phyloP scores from a whole-genome alignment of 768 basidiomycete species.

The Mycena amicta region DNA sequence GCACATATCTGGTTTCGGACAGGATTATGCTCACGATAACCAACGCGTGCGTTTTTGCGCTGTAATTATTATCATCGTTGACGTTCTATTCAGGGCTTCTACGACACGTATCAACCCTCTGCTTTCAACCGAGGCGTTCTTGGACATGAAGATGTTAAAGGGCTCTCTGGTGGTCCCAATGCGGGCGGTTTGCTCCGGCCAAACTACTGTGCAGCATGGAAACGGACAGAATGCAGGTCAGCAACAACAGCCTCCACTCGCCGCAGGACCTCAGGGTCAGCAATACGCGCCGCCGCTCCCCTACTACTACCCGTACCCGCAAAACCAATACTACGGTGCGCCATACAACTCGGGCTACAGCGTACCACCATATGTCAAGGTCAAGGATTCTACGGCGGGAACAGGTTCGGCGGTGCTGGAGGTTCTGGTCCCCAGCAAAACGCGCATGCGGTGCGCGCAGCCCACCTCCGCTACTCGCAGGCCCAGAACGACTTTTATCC shows the following conservation, averaged over 20 bases:
- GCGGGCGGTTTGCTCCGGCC: slow-evolving; percentile 53
- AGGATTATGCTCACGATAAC: slow-evolving; percentile 73
- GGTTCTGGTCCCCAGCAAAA: slow-evolving; percentile 48
- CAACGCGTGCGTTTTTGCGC: slow-evolving; percentile 54
- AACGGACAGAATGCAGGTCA: slow-evolving; percentile 52
- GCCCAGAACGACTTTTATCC: slow-evolving; percentile 73
- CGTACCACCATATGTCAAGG: slow-evolving; percentile 73
- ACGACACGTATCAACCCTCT: slow-evolving; percentile 74
- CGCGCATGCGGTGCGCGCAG: slow-evolving; percentile 46
- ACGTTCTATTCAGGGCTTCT: slow-evolving; percentile 59
- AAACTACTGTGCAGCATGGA: slow-evolving; percentile 56
- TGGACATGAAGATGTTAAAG: slow-evolving; percentile 78
- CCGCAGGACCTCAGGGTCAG: slow-evolving; percentile 64
- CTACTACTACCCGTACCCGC: slow-evolving; percentile 68
- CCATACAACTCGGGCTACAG: slow-evolving; percentile 61
- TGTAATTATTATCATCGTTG: slow-evolving; percentile 16
- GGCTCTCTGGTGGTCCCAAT: slow-evolving; percentile 54
- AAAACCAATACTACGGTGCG: slow-evolving; percentile 75
- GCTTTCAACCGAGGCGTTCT: slow-evolving; percentile 68
- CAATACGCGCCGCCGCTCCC: slow-evolving; percentile 67
- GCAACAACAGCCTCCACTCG: slow-evolving; percentile 63
- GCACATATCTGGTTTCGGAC: slow-evolving; percentile 56
- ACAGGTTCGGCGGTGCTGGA: slow-evolving; percentile 45
- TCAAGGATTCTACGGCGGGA: slow-evolving; percentile 51
- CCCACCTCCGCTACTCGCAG: slow-evolving; percentile 64